Conservation (phyloP, 2,329 filamentous ascomycete species). For the Proliferodiscus dingleyae region DNA sequence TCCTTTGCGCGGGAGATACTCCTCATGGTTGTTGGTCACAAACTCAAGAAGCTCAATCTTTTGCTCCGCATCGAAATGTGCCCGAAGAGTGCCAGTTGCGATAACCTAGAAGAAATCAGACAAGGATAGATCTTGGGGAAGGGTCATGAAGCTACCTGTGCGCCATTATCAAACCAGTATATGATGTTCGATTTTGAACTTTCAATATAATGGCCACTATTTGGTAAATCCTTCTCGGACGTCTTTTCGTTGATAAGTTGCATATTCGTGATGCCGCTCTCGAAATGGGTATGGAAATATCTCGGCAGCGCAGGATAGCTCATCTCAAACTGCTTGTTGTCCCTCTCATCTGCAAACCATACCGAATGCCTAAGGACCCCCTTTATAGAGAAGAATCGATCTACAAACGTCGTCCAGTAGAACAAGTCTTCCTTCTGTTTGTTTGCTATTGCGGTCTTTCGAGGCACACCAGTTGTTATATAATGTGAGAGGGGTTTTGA, state of each 20-base stretch:
- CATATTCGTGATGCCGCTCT: slow-evolving; percentile 78
- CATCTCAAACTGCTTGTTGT: slow-evolving; percentile 81
- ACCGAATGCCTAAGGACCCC: slow-evolving; percentile 75
- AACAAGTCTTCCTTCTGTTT: slow-evolving; percentile 63
- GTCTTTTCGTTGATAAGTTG: slow-evolving; percentile 77
- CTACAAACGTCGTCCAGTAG: slow-evolving; percentile 78
- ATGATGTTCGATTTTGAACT: slow-evolving; percentile 74
- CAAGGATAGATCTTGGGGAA: background rate
- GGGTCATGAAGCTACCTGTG: slow-evolving; percentile 58
- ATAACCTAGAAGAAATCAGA: slow-evolving; percentile 55
- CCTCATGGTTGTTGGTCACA: slow-evolving; percentile 68
- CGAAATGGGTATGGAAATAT: slow-evolving; percentile 87
- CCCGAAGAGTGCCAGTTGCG: slow-evolving; percentile 70
- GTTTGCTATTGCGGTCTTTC: slow-evolving; percentile 38
- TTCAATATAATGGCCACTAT: slow-evolving; percentile 68
- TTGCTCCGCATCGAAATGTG: slow-evolving; percentile 72
- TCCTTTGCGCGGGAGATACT: slow-evolving; percentile 71
- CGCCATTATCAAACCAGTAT: slow-evolving; percentile 82
- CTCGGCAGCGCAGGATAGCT: slow-evolving; percentile 74
- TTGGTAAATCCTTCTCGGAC: slow-evolving; percentile 50
- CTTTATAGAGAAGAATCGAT: slow-evolving; percentile 71
- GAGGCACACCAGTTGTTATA: slow-evolving; percentile 19
- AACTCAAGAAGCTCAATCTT: slow-evolving; percentile 86
- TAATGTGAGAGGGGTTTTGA: slow-evolving; percentile 24
- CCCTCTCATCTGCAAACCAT: slow-evolving; percentile 50